A percentile compares a stretch with the other conserved stretches of the same genome.
These are phyloP conservation scores for Phtheirospermum japonicum DNA, from an alignment of 257 asterid species.

Conservation along the genomic window DNA sequence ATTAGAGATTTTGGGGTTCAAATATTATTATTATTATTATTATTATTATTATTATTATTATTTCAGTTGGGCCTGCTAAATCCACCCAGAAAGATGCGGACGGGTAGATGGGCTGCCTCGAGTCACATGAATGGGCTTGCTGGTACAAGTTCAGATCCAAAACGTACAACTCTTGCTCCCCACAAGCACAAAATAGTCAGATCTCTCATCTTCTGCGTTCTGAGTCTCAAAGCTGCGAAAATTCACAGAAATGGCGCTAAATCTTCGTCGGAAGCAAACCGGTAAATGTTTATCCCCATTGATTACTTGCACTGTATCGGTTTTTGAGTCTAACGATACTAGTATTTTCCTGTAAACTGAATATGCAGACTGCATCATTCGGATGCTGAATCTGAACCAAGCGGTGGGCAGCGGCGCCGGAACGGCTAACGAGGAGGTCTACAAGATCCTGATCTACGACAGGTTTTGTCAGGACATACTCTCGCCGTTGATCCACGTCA, in stretches of 20 bases:
- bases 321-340: not conserved
- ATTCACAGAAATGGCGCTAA: constrained; percentile 60
- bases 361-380: constrained; percentile 74
- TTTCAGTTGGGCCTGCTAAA: not conserved
- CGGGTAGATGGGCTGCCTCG: not conserved
- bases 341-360: constrained; percentile 1
- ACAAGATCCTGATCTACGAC: constrained; percentile 96
- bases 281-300: constrained; percentile 39
- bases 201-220: not conserved
- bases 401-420: constrained; percentile 61
- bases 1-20: too few species aligned
- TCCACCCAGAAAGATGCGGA: too few species aligned
- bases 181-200: not conserved
- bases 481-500: constrained; percentile 95
- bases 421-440: constrained; percentile 86
- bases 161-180: not conserved
- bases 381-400: constrained; percentile 97
- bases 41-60: too few species aligned
- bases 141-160: not conserved
- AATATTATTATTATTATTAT: too few species aligned
- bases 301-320: not conserved
- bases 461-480: constrained; percentile 88
- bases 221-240: constrained; percentile 20
- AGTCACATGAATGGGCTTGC: not conserved
- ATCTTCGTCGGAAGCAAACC: constrained; percentile 88